Base-by-base conservation (phyloP, 495 filamentous ascomycete genomes). In the Talaromyces trachyspermus region DNA sequence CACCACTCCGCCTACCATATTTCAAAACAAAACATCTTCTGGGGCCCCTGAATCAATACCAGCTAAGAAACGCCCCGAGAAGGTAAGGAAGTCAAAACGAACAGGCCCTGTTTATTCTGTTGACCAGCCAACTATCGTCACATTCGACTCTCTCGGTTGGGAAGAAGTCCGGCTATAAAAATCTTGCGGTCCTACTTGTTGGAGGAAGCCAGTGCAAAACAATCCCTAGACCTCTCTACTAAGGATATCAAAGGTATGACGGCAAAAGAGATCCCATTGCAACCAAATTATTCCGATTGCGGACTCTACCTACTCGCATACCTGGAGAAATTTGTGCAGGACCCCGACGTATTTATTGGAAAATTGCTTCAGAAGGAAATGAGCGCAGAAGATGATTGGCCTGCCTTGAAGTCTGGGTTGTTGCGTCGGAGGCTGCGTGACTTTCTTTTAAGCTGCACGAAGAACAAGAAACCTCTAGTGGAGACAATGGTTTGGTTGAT, bases 201-300 rank as follows among this genome's bases (percentile, higher is more conserved):
- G 19, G 71, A 71, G 33, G 92, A 97, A 69, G 82, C 83, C 2
- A 67, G 71, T 46, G 69, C 77, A 14, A 95, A 91, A 65, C 76
- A 74, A 32, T 74, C 65, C 25, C 66, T 86, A 38, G 68, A 81
- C 15, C 74, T 86, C 18, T 61, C 75, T 2, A 53, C 54, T 18
- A 67, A 64, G 2, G 48, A 64, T 0, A 62, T 81, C 15, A 65
- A 82, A 53, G 84, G 84, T 19, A 80, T 85, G 63, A 86, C 74
- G 48, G 87, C 80, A 18, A 78, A 74, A 36, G 64, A 67, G 23
- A 82, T 94, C 15, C 92, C 94, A 1, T 58, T 78, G 43, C 92
- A 98, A 62, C 67, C 78, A 11, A 98, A 97, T 52, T 85, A 70
- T 56, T 89, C 77, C 33, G 92, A 98, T 60, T 98, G 92, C 58